Evolutionary conservation across 768 basidiomycete species (phyloP).

Genomic region (Guyanaporus albipodus): DNA sequence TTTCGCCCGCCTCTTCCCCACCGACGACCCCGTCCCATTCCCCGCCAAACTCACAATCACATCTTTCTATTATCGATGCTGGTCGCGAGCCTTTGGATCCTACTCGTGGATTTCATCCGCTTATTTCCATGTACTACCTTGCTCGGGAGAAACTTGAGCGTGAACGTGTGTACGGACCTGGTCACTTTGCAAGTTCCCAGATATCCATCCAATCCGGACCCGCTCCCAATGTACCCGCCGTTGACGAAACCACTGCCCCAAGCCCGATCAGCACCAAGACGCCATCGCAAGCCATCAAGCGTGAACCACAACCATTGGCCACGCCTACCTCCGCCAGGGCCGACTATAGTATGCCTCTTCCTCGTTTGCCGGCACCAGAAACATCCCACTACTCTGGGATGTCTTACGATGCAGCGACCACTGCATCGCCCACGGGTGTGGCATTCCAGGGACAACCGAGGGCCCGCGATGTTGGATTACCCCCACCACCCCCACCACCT

Average conservation of each 20-base stretch:
- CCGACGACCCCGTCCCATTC: constrained; percentile 55
- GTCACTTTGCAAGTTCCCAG: constrained; percentile 91
- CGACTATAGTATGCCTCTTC: constrained; percentile 81
- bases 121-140: constrained; percentile 95
- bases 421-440: constrained; percentile 55
- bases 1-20: constrained; percentile 50
- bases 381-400: constrained; percentile 77
- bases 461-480: constrained; percentile 57
- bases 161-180: constrained; percentile 89
- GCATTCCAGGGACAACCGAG: constrained; percentile 61
- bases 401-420: constrained; percentile 62
- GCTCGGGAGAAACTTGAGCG: constrained; percentile 94
- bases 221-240: constrained; percentile 12
- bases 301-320: constrained; percentile 24
- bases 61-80: constrained; percentile 47
- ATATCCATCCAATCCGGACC: constrained; percentile 49
- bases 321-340: constrained; percentile 41
- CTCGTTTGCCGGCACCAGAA: constrained; percentile 76
- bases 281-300: constrained; percentile 31
- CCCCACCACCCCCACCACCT: constrained; percentile 33
- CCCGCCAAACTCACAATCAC: constrained; percentile 56
- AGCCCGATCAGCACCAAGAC: constrained; percentile 25
- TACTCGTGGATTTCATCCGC: constrained; percentile 88
- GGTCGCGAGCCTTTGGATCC: constrained; percentile 67
- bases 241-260: constrained; percentile 19